These are phyloP conservation scores for Ilex paraguariensis DNA, from an alignment of 305 asterid species.

Conservation along the genomic window DNA sequence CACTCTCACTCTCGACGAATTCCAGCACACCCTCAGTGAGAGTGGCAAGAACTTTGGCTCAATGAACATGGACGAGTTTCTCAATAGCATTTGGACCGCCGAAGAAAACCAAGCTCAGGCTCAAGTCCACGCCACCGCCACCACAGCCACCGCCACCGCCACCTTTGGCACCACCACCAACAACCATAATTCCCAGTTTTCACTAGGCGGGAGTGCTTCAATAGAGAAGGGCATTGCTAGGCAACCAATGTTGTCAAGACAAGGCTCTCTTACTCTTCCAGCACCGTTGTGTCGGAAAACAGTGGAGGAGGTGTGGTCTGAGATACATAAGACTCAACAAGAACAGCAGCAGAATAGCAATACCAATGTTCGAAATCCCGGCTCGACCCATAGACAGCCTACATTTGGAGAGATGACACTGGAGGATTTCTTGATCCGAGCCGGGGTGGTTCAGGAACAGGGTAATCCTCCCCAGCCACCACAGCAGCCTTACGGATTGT, in stretches of 20 bases:
- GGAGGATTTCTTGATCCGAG: constrained; percentile 72
- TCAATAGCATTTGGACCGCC: constrained; percentile 85
- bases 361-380: constrained; percentile 24
- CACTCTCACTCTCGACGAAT: constrained; percentile 78
- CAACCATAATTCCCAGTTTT: constrained; percentile 13
- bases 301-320: constrained; percentile 78
- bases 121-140: constrained; percentile 11
- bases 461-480: constrained; percentile 17
- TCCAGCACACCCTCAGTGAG: constrained; percentile 59
- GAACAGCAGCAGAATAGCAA: constrained; percentile 16
- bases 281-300: constrained; percentile 61
- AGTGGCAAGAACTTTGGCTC: constrained; percentile 79
- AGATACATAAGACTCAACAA: constrained; percentile 42
- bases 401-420: constrained; percentile 85
- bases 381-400: constrained; percentile 43
- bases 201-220: constrained; percentile 17
- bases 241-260: constrained; percentile 56
- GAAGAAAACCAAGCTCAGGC: constrained; percentile 73
- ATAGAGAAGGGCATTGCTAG: constrained; percentile 19
- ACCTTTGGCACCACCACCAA: constrained; percentile 11
- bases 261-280: constrained; percentile 66
- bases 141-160: constrained; percentile 4
- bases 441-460: constrained; percentile 72
- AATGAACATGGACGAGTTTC: constrained; percentile 93
- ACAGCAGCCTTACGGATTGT: constrained; percentile 36